Percentiles rank a stretch among this genome's conserved stretches.
These are phyloP conservation scores for Blastosporella zonata DNA, from an alignment of 1,284 basidiomycete species.

Conservation along the genomic window DNA sequence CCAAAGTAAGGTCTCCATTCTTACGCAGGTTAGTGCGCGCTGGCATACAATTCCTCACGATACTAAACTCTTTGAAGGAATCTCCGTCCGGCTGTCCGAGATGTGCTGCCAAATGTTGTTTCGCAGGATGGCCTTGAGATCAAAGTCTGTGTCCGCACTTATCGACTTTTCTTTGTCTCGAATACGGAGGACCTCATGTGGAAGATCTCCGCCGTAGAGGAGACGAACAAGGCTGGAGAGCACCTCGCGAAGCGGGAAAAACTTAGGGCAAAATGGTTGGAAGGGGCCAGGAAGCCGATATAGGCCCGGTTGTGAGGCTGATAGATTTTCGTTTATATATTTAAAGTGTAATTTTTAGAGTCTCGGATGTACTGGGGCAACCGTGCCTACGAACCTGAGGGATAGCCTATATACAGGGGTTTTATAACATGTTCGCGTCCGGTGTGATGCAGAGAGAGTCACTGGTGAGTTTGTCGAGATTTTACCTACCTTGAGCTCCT, in stretches of 20 bases:
- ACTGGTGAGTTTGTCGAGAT: no score
- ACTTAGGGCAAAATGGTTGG: constrained; percentile 26
- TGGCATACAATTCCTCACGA: not conserved
- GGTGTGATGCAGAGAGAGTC: no score
- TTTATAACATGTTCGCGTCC: no score
- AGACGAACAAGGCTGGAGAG: constrained; percentile 29
- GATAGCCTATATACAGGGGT: no score
- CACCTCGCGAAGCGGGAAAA: constrained; percentile 27
- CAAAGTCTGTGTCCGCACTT: constrained; percentile 82
- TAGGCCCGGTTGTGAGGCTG: not conserved
- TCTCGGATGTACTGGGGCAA: no score
- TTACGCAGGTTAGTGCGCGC: constrained; percentile 57
- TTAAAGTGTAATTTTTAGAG: no score
- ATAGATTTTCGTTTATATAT: no score
- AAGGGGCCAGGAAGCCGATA: constrained; percentile 11
- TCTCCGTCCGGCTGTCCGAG: constrained; percentile 34
- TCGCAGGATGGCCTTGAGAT: constrained; percentile 70
- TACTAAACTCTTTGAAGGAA: constrained; percentile 35
- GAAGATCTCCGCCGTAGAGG: constrained; percentile 35
- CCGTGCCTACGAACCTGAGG: no score
- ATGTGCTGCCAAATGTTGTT: constrained; percentile 40
- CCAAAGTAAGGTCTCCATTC: constrained; percentile 67
- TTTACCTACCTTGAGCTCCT: no score
- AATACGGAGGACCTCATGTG: constrained; percentile 68
- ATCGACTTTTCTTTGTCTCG: constrained; percentile 81